phyloP scores from a whole-genome alignment of 805 yeast species.

The Kuraishia borneana region DNA sequence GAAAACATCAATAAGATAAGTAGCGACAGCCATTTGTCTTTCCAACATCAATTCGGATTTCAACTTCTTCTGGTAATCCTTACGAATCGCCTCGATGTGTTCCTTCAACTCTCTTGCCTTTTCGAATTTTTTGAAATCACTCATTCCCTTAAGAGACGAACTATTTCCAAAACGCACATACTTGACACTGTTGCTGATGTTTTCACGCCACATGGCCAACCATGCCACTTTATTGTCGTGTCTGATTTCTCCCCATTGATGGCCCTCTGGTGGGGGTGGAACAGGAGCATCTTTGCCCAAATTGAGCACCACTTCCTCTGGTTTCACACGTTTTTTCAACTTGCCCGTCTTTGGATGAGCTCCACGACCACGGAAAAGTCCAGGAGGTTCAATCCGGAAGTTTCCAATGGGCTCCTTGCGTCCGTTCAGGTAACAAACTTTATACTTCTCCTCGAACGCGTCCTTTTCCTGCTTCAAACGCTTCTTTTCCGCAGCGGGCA shows the following conservation, averaged over 20 bases:
- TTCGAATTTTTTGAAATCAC: conserved; percentile 87
- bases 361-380: conserved; percentile 91
- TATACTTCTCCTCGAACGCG: conserved; percentile 66
- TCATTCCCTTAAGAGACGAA: conserved; percentile 83
- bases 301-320: conserved; percentile 84
- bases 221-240: conserved; percentile 89
- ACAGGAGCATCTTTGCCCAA: conserved; percentile 59
- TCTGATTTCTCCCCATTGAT: conserved; percentile 78
- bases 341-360: conserved; percentile 95
- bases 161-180: conserved; percentile 87
- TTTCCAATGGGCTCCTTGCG: conserved; percentile 89
- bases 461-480: conserved; percentile 62
- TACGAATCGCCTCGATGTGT: conserved; percentile 62
- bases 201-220: conserved; percentile 97
- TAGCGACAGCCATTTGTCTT: conserved; percentile 89
- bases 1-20: conserved; percentile 81
- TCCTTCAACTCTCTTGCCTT: conserved; percentile 78
- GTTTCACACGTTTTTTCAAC: conserved; percentile 72
- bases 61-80: conserved; percentile 59
- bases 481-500: conserved; percentile 70
- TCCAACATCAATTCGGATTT: conserved; percentile 71
- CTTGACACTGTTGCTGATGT: conserved; percentile 71
- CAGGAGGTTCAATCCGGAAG: conserved; percentile 93
- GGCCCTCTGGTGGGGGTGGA: conserved; percentile 83
- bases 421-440: conserved; percentile 74